A percentile compares a stretch with the other conserved stretches of the same genome.
Evolutionary conservation across 192 early-diverging fungal species (phyloP).

Genomic region (Haplosporangium gracile): DNA sequence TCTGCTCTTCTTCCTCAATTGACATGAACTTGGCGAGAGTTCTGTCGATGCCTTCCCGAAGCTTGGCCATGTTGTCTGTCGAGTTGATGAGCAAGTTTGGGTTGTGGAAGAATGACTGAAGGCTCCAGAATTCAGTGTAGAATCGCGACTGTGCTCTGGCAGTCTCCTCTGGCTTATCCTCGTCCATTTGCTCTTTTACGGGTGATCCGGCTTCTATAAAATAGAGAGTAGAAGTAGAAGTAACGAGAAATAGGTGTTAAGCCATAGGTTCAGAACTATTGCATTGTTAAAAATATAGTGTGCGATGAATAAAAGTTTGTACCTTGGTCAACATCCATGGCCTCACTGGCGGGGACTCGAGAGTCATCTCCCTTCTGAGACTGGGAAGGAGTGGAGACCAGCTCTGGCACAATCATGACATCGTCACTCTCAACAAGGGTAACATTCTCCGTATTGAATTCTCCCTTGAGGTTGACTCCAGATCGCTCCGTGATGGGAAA

Average conservation of each 20-base stretch:
- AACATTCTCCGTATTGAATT: constrained; percentile 82
- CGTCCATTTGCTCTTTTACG: neutral
- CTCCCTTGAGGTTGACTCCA: constrained; percentile 89
- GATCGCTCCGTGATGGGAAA: constrained; percentile 91
- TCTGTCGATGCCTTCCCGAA: constrained; percentile 41
- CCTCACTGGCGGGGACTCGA: constrained; percentile 5
- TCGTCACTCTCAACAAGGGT: constrained; percentile 66
- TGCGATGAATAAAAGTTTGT: neutral
- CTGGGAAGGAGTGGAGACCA: constrained; percentile 5
- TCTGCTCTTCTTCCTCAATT: constrained; percentile 29
- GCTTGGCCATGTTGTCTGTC: constrained; percentile 30
- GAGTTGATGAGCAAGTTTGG: constrained; percentile 66
- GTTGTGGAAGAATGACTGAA: constrained; percentile 82
- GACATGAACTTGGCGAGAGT: constrained; percentile 55
- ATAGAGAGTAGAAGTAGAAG: no score
- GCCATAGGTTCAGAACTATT: neutral
- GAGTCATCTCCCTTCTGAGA: neutral
- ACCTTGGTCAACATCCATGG: constrained; percentile 48
- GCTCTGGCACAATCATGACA: constrained; percentile 59
- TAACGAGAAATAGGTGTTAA: no score
- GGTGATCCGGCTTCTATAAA: neutral
- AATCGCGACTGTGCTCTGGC: constrained; percentile 49
- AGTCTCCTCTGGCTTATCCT: neutral
- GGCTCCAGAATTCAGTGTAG: constrained; percentile 84
- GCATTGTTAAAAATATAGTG: neutral